Evolutionary conservation across 2,329 filamentous ascomycete genomes (phyloP), one percentile per base, ranked within the genome.

Genomic region (Tetracladium maxilliforme): DNA sequence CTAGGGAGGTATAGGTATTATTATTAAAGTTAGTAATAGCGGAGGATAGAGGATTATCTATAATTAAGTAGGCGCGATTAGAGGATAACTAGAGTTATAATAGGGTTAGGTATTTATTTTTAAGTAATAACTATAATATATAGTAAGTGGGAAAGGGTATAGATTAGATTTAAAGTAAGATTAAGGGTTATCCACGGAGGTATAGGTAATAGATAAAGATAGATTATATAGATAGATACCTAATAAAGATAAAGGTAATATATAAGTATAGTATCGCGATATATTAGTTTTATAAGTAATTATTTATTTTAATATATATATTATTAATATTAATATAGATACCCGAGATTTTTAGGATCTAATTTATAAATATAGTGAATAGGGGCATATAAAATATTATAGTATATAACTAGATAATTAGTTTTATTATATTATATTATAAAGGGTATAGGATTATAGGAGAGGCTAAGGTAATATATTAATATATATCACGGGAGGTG

Each of bases 401-500:
- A n/a, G n/a, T n/a, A n/a, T n/a, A n/a, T n/a, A n/a, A n/a, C n/a
- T n/a, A n/a, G n/a, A n/a, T 23, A 5, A 3, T 23, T 15, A 33
- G 21, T 6, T 38, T 38, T 22, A 29, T 40, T 8, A 38, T 32
- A 8, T 28, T 27, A 20, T 43, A 43, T 18, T 22, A 37, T 22
- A 44, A 41, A 28, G 27, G 27, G 14, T 39, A 37, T 29, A 19
- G 24, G 9, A 36, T 29, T 12, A 38, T 27, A 11, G 28, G 31
- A 9, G 28, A 38, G 17, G 31, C 27, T 7, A 41, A 41, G 27
- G 24, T 39, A 3, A 40, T 41, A 26, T 25, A 41, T 23, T 27
- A 33, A 10, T 41, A 37, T 29, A 18, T 41, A 20, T 30, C 33
- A 13, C 28, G 21, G 4, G 33, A 40, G 27, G 29, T 38, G 7